These are phyloP conservation scores for Aegilops sharonensis DNA, from an alignment of 176 grass and related monocot species.

Conservation along the genomic window DNA sequence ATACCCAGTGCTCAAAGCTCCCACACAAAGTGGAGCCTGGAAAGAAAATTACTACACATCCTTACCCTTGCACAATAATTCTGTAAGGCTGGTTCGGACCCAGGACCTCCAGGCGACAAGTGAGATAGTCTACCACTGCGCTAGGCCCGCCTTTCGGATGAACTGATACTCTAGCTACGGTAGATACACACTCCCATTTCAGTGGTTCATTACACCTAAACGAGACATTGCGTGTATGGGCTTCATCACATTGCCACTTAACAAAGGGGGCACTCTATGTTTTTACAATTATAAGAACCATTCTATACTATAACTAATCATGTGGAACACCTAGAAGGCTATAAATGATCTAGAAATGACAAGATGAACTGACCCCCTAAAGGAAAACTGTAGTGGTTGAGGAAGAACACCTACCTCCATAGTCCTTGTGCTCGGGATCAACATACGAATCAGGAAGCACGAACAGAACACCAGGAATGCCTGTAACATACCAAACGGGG, in stretches of 20 bases:
- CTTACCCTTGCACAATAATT: no score
- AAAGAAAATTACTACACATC: no score
- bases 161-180: no score
- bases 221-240: background rate
- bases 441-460: slow-evolving; percentile 95
- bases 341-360: background rate
- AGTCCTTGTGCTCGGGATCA: slow-evolving; percentile 86
- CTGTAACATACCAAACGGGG: slow-evolving; percentile 25
- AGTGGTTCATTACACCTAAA: no score
- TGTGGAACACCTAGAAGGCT: background rate
- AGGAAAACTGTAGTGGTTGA: background rate
- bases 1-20: no score
- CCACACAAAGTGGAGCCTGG: no score
- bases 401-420: slow-evolving; percentile 61
- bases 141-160: no score
- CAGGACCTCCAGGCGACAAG: no score
- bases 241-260: background rate
- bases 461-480: slow-evolving; percentile 87
- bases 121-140: no score
- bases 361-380: background rate
- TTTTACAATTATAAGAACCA: background rate
- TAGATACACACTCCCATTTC: no score
- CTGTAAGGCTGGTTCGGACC: no score
- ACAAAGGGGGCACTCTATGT: background rate
- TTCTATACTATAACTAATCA: background rate